Conservation (phyloP, 2,329 filamentous ascomycete genomes). For the Knufia petricola region DNA sequence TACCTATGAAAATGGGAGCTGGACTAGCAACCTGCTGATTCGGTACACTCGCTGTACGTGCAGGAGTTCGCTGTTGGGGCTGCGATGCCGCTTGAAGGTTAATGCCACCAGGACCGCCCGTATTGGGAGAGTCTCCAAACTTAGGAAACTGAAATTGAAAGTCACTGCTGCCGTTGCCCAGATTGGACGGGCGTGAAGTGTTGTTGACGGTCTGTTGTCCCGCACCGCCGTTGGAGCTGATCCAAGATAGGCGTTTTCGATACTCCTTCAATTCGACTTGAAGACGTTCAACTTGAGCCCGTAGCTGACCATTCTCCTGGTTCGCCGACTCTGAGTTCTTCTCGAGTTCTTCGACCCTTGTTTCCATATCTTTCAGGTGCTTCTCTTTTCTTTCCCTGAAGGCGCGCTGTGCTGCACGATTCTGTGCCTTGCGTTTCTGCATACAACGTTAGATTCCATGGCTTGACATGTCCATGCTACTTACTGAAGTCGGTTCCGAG, state of each 20-base stretch:
- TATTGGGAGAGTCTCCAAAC: slow-evolving; percentile 59
- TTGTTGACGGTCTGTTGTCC: slow-evolving; percentile 32
- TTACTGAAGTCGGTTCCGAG: slow-evolving; percentile 88
- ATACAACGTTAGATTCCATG: slow-evolving; percentile 6
- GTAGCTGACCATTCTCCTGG: slow-evolving; percentile 74
- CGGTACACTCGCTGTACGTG: neutral
- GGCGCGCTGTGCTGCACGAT: slow-evolving; percentile 81
- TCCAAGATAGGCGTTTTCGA: slow-evolving; percentile 68
- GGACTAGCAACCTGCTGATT: neutral
- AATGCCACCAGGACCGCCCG: neutral
- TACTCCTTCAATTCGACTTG: slow-evolving; percentile 81
- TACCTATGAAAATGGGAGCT: neutral
- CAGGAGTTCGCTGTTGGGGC: neutral
- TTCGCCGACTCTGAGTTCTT: slow-evolving; percentile 74
- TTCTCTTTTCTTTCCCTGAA: slow-evolving; percentile 94
- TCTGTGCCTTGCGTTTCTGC: slow-evolving; percentile 69
- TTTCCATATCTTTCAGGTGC: slow-evolving; percentile 45
- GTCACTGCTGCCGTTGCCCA: slow-evolving; percentile 60
- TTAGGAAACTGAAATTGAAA: slow-evolving; percentile 96
- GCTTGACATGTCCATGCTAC: slow-evolving; percentile 31
- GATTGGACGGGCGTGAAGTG: slow-evolving; percentile 38
- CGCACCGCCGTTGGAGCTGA: slow-evolving; percentile 39
- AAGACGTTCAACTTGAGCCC: slow-evolving; percentile 80
- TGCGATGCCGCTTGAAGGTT: neutral
- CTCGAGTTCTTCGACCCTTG: slow-evolving; percentile 56